phyloP scores from a whole-genome alignment of 371 early-diverging fungal species.

The Smittium culicis region DNA sequence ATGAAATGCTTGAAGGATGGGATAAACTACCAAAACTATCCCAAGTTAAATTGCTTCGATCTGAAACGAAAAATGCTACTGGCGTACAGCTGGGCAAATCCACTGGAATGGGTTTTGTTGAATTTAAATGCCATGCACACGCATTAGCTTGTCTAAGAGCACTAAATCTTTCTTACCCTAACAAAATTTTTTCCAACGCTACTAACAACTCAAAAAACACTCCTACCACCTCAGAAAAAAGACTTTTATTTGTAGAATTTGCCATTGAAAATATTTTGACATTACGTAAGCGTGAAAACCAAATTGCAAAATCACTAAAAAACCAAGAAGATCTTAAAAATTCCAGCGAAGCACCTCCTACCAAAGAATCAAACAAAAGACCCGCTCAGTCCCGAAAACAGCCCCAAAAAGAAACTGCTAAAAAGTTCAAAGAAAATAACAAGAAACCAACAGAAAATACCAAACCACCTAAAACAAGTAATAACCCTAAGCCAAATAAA shows the following conservation, averaged over 20 bases:
- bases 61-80: constrained; percentile 57
- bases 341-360: neutral
- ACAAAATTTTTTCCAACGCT: constrained; percentile 31
- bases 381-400: too few species aligned
- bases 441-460: neutral
- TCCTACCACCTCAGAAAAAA: constrained; percentile 8
- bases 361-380: too few species aligned
- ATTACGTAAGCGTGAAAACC: constrained; percentile 49
- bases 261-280: constrained; percentile 79
- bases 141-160: constrained; percentile 81
- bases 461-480: too few species aligned
- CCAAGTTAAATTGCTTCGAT: constrained; percentile 72
- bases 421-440: too few species aligned
- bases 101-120: constrained; percentile 87
- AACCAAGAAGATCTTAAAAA: neutral
- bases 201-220: constrained; percentile 12
- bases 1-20: constrained; percentile 57
- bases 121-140: constrained; percentile 70
- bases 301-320: constrained; percentile 9
- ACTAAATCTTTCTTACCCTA: constrained; percentile 56
- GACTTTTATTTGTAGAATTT: constrained; percentile 63
- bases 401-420: too few species aligned
- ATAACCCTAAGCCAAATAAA: neutral
- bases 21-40: constrained; percentile 44
- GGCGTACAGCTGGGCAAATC: constrained; percentile 47